Evolutionary conservation across 345 rosid genomes (phyloP), one percentile per base, ranked within the genome.

Genomic region (Cardamine chenopodiifolia): DNA sequence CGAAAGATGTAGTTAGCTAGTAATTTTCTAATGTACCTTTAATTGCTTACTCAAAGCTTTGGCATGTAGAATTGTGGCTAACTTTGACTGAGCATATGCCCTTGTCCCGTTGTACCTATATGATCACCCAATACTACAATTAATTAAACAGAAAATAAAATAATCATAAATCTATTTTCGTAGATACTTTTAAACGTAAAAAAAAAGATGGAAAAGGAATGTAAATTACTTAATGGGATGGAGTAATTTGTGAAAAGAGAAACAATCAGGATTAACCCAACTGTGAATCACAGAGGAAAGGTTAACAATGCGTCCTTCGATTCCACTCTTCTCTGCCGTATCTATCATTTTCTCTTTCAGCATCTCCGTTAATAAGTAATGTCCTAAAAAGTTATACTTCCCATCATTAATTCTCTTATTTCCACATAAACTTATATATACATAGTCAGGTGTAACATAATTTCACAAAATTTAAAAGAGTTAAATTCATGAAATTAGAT

Each of bases 271-370:
- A 61, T 82, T 94, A 20, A 90, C 90, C 98, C 98, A 94, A 74
- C 74, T 78, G 78, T 94, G 98, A 82, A 94, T 85, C 17, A 87
- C 97, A 13, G 98, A 94, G n/a, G 98, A 91, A 25, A 94, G 89
- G 68, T 90, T 86, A 62, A 94, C 85, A 75, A 94, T 90, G 81
- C 93, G 83, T 76, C 98, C 98, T 62, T 87, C 87, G 31, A 90
- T 79, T 65, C 94, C 92, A 39, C 86, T 85, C 63, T 78, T 71
- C 6, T 63, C 73, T 58, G 98, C 90, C 28, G 98, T 91, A 71
- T 86, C 96, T 77, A 88, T 70, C 97, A 94, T 90, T 65, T 85
- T 94, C 76, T 91, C 95, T 20, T 83, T 5, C 15, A 94, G 70
- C 89, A 87, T 39, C 54, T 94, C 97, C 26, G 98, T 90, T 86